Conservation (phyloP, 2,329 filamentous ascomycete genomes). For the Sphaerulina populicola region DNA sequence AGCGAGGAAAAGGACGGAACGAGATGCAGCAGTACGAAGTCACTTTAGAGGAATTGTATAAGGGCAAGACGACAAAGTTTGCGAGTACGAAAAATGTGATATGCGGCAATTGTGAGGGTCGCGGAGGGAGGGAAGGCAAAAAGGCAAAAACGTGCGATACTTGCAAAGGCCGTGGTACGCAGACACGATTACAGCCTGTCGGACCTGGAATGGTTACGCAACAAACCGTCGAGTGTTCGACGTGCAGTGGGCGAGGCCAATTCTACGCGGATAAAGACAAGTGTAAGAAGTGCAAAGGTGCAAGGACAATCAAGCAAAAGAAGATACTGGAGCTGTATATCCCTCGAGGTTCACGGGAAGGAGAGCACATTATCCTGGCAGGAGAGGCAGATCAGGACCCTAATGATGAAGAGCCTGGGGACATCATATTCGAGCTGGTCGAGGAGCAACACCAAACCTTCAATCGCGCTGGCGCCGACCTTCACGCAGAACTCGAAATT, state of each 20-base stretch:
- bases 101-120: conserved; percentile 78
- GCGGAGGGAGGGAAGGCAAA: conserved; percentile 75
- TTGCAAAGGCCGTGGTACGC: conserved; percentile 70
- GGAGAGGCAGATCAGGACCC: conserved; percentile 91
- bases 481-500: conserved; percentile 72
- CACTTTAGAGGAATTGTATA: conserved; percentile 89
- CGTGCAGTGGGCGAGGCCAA: conserved; percentile 75
- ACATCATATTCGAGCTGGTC: conserved; percentile 81
- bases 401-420: conserved; percentile 79
- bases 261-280: conserved; percentile 93
- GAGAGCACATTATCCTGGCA: conserved; percentile 80
- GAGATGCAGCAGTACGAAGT: conserved; percentile 91
- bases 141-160: conserved; percentile 74
- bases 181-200: conserved; percentile 70
- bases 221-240: conserved; percentile 68
- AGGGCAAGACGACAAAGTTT: conserved; percentile 96
- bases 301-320: conserved; percentile 74
- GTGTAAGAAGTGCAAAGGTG: conserved; percentile 98
- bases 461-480: conserved; percentile 71
- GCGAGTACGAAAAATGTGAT: conserved; percentile 89
- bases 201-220: conserved; percentile 80
- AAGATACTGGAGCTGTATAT: conserved; percentile 97
- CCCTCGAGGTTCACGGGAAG: conserved; percentile 67
- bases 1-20: conserved; percentile 56
- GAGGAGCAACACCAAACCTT: conserved; percentile 78